Percentiles rank a stretch among this genome's conserved stretches.
Evolutionary conservation across 306 rosid species (phyloP).

Genomic region (Casuarina cunninghamiana): DNA sequence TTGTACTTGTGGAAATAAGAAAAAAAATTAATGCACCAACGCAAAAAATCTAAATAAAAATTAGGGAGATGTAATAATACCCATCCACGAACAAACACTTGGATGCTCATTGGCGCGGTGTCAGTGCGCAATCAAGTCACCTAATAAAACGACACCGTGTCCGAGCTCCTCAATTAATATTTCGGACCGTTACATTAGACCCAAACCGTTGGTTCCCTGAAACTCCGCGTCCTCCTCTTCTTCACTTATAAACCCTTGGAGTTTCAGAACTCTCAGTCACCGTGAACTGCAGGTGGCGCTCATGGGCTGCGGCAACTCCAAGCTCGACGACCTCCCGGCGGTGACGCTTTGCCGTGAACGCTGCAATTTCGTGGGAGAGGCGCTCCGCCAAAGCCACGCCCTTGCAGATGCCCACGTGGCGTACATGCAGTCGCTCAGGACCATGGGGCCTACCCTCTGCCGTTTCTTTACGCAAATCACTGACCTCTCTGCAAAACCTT

Average conservation of each 20-base stretch:
- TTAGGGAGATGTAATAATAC: slow-evolving; percentile 52
- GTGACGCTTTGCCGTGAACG: slow-evolving; percentile 89
- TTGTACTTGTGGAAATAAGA: not conserved
- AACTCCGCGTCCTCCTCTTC: not conserved
- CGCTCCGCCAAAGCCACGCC: slow-evolving; percentile 57
- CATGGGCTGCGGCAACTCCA: slow-evolving; percentile 83
- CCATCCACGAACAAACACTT: not conserved
- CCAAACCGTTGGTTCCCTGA: not conserved
- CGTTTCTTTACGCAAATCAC: slow-evolving; percentile 46
- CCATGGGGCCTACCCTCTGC: slow-evolving; percentile 57
- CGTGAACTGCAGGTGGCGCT: not conserved
- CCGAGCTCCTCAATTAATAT: slow-evolving; percentile 17
- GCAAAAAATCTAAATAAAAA: slow-evolving; percentile 6
- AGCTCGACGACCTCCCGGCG: slow-evolving; percentile 63
- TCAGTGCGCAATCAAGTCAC: slow-evolving; percentile 19
- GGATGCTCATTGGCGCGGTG: not conserved
- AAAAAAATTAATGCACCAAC: slow-evolving; percentile 3
- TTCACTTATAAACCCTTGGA: not conserved
- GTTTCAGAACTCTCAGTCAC: slow-evolving; percentile 1
- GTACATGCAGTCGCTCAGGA: slow-evolving; percentile 60
- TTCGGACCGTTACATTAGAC: slow-evolving; percentile 12
- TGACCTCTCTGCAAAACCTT: slow-evolving; percentile 4
- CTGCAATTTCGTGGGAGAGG: slow-evolving; percentile 62
- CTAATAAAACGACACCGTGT: slow-evolving; percentile 12
- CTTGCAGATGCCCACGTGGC: slow-evolving; percentile 77